These are phyloP conservation scores for Myochromella boudieri DNA, from an alignment of 768 basidiomycete genomes.

Conservation along the genomic window DNA sequence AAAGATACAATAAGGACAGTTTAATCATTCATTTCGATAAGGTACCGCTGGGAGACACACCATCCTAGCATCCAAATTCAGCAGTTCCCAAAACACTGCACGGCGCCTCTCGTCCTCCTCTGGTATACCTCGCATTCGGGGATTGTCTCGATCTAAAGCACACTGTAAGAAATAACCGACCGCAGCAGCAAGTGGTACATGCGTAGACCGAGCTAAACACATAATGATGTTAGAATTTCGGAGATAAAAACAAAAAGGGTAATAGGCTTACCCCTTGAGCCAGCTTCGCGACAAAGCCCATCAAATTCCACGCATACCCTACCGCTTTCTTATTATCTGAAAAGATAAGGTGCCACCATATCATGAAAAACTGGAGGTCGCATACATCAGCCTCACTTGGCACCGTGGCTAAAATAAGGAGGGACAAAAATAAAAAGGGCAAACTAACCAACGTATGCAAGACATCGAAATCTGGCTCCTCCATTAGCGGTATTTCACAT, in stretches of 20 bases:
- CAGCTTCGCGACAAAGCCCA: constrained; percentile 73
- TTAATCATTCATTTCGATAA: background rate
- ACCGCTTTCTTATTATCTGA: constrained; percentile 73
- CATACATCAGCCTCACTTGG: background rate
- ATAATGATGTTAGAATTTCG: constrained; percentile 14
- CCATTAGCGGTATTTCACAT: constrained; percentile 74
- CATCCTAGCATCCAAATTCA: constrained; percentile 72
- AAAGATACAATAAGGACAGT: constrained; percentile 1
- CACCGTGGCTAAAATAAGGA: background rate
- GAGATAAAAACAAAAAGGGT: constrained; percentile 1
- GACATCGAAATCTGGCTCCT: constrained; percentile 72
- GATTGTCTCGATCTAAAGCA: constrained; percentile 61
- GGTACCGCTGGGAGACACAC: constrained; percentile 25
- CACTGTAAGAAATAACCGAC: constrained; percentile 8
- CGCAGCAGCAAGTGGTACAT: constrained; percentile 24
- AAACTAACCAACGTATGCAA: constrained; percentile 60
- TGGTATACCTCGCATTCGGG: constrained; percentile 63
- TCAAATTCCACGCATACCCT: constrained; percentile 73
- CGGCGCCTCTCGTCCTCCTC: constrained; percentile 72
- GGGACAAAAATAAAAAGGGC: constrained; percentile 8
- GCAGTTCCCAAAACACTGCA: constrained; percentile 72
- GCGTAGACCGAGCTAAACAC: constrained; percentile 64
- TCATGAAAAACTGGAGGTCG: constrained; percentile 55
- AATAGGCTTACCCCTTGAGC: constrained; percentile 61
- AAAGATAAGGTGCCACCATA: constrained; percentile 73